Base-by-base conservation (phyloP, 208 protist genomes). In the Trypanosoma mega region DNA sequence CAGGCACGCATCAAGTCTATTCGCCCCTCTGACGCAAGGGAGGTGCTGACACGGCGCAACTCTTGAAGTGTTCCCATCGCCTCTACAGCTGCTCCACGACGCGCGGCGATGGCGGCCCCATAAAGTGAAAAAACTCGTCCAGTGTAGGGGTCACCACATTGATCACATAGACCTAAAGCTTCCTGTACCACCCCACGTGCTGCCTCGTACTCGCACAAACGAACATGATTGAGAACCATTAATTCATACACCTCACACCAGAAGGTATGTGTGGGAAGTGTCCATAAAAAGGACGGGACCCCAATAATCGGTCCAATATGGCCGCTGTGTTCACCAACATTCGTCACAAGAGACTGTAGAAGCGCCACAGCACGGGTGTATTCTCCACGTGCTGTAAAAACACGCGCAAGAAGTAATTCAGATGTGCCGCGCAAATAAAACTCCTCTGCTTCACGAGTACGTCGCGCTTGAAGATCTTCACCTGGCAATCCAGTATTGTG, bases 121-220 rank as follows among this genome's bases (percentile, higher is more conserved):
- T 79, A 79, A 43, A 84, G 64, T 16, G 74, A 70, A 66, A 82
- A 87, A 9, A 74, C 21, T 14, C 76, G 69, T 1, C 59, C 50
- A 43, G 63, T 72, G 57, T 78, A 83, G 4, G 77, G 50, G 70
- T 87, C 80, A 23, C 63, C 64, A 51, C 66, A 78, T 47, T 71
- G 59, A 7, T 78, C 67, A 54, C 80, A 87, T 31, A 83, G 33
- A 11, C n/a, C 34, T 23, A 79, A 49, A n/a, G 72, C 76, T 34
- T 83, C 60, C 49, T 68, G 39, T 34, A 72, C 51, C 21, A 67
- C 60, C 21, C 57, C n/a, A 51, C 59, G 64, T 46, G 80, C 66
- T 37, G 39, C 56, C 0, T 31, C 33, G 56, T 76, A 78, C 36
- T 66, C 62, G 16, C 68, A 67, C 16, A 84, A 52, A 7, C 75